These are phyloP conservation scores for Phyllosticta paracitricarpa DNA, from an alignment of 2,329 filamentous ascomycete genomes.

Conservation along the genomic window DNA sequence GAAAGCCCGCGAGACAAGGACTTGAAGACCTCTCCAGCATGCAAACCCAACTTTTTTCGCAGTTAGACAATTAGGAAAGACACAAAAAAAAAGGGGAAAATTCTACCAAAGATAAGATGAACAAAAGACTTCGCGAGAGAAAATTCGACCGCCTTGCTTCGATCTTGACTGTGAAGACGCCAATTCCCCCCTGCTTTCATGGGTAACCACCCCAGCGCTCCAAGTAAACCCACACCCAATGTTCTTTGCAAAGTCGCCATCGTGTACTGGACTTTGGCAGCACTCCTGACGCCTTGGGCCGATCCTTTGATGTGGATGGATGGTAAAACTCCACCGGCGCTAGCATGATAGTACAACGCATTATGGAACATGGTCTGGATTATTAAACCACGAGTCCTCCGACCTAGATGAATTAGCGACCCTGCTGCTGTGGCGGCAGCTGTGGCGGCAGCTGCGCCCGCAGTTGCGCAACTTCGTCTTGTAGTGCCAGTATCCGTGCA, in stretches of 20 bases:
- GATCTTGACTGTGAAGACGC: background rate
- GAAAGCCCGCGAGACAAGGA: conserved; percentile 6
- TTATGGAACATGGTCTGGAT: conserved; percentile 8
- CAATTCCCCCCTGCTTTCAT: background rate
- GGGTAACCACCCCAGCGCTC: background rate
- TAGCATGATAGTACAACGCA: conserved; percentile 12
- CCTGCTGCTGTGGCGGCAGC: conserved; percentile 7
- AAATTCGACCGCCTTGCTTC: background rate
- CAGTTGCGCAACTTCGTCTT: conserved; percentile 32
- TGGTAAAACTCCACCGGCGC: conserved; percentile 9
- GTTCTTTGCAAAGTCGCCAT: conserved; percentile 15
- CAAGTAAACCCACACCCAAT: background rate
- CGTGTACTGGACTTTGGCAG: conserved; percentile 20
- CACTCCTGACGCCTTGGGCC: conserved; percentile 10
- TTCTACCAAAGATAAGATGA: background rate
- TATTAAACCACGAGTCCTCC: conserved; percentile 5
- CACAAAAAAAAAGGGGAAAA: background rate
- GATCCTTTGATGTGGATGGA: conserved; percentile 7
- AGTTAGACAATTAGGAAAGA: background rate
- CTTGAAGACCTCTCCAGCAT: background rate
- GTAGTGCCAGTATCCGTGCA: conserved; percentile 32
- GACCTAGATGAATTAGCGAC: conserved; percentile 2
- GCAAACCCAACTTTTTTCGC: conserved; percentile 7
- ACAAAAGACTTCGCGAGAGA: background rate
- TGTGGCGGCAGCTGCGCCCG: conserved; percentile 8